Base-by-base conservation (phyloP, 2,329 filamentous ascomycete genomes). In the Decorospora gaudefroyi region DNA sequence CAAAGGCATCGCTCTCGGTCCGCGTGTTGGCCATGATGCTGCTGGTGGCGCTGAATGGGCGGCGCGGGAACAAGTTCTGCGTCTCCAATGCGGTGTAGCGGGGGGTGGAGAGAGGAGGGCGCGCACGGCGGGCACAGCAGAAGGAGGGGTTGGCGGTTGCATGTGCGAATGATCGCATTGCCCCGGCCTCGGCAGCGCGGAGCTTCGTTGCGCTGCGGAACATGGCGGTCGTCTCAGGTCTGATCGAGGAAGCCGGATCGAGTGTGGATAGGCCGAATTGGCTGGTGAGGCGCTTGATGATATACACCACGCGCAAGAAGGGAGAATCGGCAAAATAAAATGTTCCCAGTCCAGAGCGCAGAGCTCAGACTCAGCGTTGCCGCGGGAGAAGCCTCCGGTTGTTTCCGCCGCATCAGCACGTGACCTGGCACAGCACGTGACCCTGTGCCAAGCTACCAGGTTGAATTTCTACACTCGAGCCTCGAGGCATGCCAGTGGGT, bases 1-100 rank as follows among this genome's bases (percentile, higher is more conserved):
- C 93, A 79, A 97, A 97, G 74, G 93, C 93, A 79, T 99, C 93
- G 75, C 84, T 93, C 77, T 99, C 93, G 66, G 86, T 89, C 75
- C 93, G 84, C 57, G 85, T 87, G 42, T 61, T 64, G 48, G 67
- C 65, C 69, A 72, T n/a, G n/a, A n/a, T 72, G 41, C 31, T 68
- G 55, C 51, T 49, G 39, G 67, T 63, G 41, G 57, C 52, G 53
- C 46, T 60, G 55, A 71, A 71, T 19, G 55, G 60, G 51, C 67
- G 65, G 49, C 49, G 50, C 34, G 56, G 54, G 45, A 55, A 44
- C 45, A 45, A 33, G 23, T 26, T 23, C 39, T 57, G 57, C 7
- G 53, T 29, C 28, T 36, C 49, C 53, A 61, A 48, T 37, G 55
- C 57, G 39, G 57, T 50, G 49, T 35, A 51, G 34, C 37, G 44